Evolutionary conservation across 805 yeast genomes (phyloP).

Genomic region (Yarrowia porcina): DNA sequence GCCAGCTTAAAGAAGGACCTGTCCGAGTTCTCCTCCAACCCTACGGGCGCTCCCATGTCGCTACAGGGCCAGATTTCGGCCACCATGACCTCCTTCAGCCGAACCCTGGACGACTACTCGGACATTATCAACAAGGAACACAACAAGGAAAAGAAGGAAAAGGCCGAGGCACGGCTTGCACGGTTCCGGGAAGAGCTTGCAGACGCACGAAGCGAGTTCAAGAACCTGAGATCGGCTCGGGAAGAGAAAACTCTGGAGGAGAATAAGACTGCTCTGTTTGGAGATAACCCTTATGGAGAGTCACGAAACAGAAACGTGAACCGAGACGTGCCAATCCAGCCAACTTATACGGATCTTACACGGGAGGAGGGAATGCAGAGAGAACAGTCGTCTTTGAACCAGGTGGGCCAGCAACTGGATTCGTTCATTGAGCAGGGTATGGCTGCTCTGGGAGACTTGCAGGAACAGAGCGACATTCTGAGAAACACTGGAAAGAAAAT

Average conservation of each 20-base stretch:
- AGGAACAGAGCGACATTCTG: constrained; percentile 76
- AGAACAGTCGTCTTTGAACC: constrained; percentile 55
- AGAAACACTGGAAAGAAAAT: constrained; percentile 59
- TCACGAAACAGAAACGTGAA: constrained; percentile 15
- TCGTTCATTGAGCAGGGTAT: constrained; percentile 88
- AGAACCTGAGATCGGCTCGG: constrained; percentile 52
- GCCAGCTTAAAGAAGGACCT: constrained; percentile 69
- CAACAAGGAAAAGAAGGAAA: constrained; percentile 51
- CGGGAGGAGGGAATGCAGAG: constrained; percentile 64
- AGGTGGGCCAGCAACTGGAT: constrained; percentile 81
- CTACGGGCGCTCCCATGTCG: constrained; percentile 69
- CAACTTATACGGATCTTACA: constrained; percentile 29
- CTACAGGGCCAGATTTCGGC: constrained; percentile 77
- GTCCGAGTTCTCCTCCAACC: constrained; percentile 52
- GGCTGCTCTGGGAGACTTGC: constrained; percentile 76
- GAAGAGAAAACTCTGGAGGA: constrained; percentile 50
- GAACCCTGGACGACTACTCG: constrained; percentile 70
- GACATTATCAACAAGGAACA: constrained; percentile 58
- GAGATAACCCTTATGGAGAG: constrained; percentile 32
- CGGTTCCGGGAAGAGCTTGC: constrained; percentile 48
- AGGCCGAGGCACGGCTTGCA: constrained; percentile 57
- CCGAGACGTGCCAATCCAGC: constrained; percentile 26
- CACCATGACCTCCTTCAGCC: constrained; percentile 66
- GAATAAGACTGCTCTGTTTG: constrained; percentile 53
- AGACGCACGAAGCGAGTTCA: constrained; percentile 51